A percentile compares a stretch with the other conserved stretches of the same genome.
Evolutionary conservation across 768 basidiomycete genomes (phyloP).

Genomic region (Rhizopogon vesiculosus): DNA sequence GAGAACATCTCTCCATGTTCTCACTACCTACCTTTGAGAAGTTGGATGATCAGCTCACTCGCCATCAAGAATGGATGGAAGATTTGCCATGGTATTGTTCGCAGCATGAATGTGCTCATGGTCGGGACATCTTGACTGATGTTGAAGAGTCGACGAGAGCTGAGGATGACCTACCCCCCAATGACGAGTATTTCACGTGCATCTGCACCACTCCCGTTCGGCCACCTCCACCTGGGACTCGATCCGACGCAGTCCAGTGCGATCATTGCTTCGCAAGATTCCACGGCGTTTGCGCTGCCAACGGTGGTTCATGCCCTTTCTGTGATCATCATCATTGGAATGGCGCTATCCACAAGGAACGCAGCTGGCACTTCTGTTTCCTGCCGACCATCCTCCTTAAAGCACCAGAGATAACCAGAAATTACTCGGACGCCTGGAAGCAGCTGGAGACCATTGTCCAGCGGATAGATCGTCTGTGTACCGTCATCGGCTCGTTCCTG

Average conservation of each 20-base stretch:
- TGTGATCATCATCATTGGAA: conserved; percentile 93
- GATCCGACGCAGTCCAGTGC: conserved; percentile 85
- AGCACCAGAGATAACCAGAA: conserved; percentile 76
- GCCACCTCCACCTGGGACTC: conserved; percentile 68
- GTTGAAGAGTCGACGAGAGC: conserved; percentile 70
- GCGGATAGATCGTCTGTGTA: conserved; percentile 69
- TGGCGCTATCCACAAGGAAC: conserved; percentile 75
- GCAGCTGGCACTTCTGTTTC: conserved; percentile 81
- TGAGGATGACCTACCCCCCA: conserved; percentile 75
- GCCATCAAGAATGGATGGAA: conserved; percentile 69
- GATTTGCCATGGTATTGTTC: conserved; percentile 77
- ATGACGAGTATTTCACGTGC: conserved; percentile 80
- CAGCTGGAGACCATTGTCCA: conserved; percentile 78
- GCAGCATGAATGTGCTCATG: conserved; percentile 61
- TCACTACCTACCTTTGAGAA: conserved; percentile 68
- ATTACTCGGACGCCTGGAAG: conserved; percentile 78
- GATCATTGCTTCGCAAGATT: conserved; percentile 87
- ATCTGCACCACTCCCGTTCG: conserved; percentile 75
- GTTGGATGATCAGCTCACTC: conserved; percentile 60
- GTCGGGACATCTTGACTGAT: conserved; percentile 63
- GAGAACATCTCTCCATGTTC: conserved; percentile 70
- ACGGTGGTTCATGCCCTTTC: conserved; percentile 89
- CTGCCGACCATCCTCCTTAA: conserved; percentile 63
- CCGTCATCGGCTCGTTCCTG: conserved; percentile 76
- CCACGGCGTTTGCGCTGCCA: conserved; percentile 79